phyloP scores from a whole-genome alignment of 345 rosid species.

The Brassica incana region DNA sequence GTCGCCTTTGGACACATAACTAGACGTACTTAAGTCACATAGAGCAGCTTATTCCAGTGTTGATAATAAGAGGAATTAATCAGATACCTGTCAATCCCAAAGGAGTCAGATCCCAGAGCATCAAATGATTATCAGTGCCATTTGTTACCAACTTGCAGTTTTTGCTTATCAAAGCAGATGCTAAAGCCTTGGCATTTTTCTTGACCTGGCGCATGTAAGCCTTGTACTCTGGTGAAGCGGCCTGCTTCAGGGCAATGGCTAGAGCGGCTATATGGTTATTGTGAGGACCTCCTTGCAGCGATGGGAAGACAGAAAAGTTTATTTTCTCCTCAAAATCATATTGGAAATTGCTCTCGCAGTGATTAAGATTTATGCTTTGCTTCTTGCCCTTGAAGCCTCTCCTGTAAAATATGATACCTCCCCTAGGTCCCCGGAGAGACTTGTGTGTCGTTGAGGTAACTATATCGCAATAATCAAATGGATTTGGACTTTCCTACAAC shows the following conservation, averaged over 20 bases:
- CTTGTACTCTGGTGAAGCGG: constrained; percentile 71
- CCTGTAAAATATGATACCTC: constrained; percentile 82
- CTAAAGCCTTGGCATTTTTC: constrained; percentile 83
- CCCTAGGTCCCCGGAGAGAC: constrained; percentile 92
- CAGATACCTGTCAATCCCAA: constrained; percentile 69
- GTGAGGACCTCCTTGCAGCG: constrained; percentile 92
- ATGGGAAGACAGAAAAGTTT: constrained; percentile 86
- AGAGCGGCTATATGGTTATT: constrained; percentile 98
- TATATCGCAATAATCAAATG: constrained; percentile 84
- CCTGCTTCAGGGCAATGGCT: constrained; percentile 92
- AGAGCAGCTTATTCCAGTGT: background rate
- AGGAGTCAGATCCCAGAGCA: constrained; percentile 91
- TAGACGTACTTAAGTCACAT: background rate
- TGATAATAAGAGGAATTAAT: background rate
- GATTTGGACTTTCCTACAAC: constrained; percentile 66
- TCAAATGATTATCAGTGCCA: constrained; percentile 88
- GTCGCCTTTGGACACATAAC: background rate
- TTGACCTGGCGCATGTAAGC: constrained; percentile 86
- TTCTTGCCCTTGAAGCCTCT: constrained; percentile 73
- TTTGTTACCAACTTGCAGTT: constrained; percentile 83
- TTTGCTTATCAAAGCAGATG: constrained; percentile 61
- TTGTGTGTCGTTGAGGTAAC: constrained; percentile 95
- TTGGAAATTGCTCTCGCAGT: constrained; percentile 54
- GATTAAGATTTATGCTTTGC: constrained; percentile 51
- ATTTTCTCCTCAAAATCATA: constrained; percentile 90